Evolutionary conservation across 371 early-diverging fungal species (phyloP).

Genomic region (Mucor circinelloides): DNA sequence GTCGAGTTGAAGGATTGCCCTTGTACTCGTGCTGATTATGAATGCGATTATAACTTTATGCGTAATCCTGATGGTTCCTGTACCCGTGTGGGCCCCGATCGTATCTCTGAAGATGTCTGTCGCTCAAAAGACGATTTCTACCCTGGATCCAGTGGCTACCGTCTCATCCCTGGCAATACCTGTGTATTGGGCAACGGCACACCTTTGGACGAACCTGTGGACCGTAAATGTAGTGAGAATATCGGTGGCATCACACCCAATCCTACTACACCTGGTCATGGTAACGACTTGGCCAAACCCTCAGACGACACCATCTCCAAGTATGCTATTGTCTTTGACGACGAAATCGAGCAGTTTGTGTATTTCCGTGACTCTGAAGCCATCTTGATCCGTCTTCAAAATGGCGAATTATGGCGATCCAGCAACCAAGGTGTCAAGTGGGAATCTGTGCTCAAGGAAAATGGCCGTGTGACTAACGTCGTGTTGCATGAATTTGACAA

Average conservation of each 20-base stretch:
- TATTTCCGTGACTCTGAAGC: constrained; percentile 61
- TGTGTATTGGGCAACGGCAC: constrained; percentile 60
- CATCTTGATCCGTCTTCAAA: constrained; percentile 55
- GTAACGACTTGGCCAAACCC: constrained; percentile 21
- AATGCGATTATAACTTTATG: constrained; percentile 89
- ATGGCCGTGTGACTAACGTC: constrained; percentile 32
- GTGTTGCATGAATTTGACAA: constrained; percentile 61
- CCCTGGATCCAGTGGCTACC: constrained; percentile 84
- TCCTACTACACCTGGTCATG: background rate
- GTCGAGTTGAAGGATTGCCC: constrained; percentile 65
- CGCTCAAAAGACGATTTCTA: constrained; percentile 64
- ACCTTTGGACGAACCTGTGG: constrained; percentile 63
- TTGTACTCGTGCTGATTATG: constrained; percentile 86
- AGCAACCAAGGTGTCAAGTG: constrained; percentile 69
- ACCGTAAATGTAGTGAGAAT: constrained; percentile 62
- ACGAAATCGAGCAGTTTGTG: constrained; percentile 54
- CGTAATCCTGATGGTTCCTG: constrained; percentile 60
- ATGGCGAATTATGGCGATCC: constrained; percentile 67
- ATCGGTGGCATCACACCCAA: constrained; percentile 12
- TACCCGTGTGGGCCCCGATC: constrained; percentile 54
- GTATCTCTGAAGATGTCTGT: constrained; percentile 59
- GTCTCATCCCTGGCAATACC: constrained; percentile 81
- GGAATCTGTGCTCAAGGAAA: constrained; percentile 50
- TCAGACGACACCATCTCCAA: constrained; percentile 40
- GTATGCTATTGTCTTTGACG: constrained; percentile 42